Evolutionary conservation across 2,329 filamentous ascomycete genomes (phyloP), one percentile per base, ranked within the genome.

Genomic region (Arthrobotrys megalospora): DNA sequence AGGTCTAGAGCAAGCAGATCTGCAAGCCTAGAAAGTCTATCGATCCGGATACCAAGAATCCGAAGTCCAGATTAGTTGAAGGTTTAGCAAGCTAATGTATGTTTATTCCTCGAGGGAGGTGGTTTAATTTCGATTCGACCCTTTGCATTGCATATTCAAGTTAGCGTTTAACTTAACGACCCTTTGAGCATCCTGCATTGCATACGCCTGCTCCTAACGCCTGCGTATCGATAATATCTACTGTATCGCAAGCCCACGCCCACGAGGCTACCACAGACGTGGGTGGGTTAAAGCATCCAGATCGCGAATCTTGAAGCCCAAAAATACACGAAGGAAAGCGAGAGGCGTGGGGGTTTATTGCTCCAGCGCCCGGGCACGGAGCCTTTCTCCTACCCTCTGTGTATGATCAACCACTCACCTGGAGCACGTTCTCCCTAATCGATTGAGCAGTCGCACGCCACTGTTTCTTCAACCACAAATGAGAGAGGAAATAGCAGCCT

Each of bases 301-400:
- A 60, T 60, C 55, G 55, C 55, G 55, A 60, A 60, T 43, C 55
- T 43, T 43, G 16, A 60, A 43, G 19, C 34, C 55, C 21, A 43
- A 60, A 60, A 32, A 10, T 10, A 34, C 7, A 41, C 6, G 12
- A 28, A 43, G 1, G n/a, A 43, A 11, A 24, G 10, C 10, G 34
- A 8, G 6, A 21, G 36, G 11, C 68, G 62, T 66, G 62, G 70
- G 62, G 62, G 63, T 45, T 32, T 32, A 19, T 19, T 66, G 34
- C 48, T 72, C 21, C 63, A 53, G 58, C 72, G 72, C 72, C 64
- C 65, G 55, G 43, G 65, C 72, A 76, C 72, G 72, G 72, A 65
- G 65, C 7, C 45, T 69, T 68, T 69, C 63, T n/a, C 8, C n/a
- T 41, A 11, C 47, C 32, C 14, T 45, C n/a, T 28, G 1, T 47